These are phyloP conservation scores for Lasiodiplodia hormozganensis DNA, from an alignment of 2,329 filamentous ascomycete genomes.

Conservation along the genomic window DNA sequence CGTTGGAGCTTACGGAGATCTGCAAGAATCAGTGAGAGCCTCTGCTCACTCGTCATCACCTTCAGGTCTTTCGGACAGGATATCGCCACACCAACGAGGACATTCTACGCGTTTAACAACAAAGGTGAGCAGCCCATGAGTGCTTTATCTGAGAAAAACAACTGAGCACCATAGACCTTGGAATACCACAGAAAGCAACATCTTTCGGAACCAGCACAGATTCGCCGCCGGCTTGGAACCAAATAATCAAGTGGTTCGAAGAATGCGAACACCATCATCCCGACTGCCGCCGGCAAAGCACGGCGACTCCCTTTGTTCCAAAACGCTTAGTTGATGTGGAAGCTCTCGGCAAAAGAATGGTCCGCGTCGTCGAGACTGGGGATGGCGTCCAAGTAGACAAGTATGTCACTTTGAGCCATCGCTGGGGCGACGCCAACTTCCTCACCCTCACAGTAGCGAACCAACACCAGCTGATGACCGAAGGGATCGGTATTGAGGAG, in stretches of 20 bases:
- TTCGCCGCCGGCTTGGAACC: neutral
- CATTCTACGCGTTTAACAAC: neutral
- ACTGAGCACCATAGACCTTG: neutral
- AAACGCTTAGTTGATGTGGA: neutral
- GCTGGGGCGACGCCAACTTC: neutral
- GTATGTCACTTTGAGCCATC: neutral
- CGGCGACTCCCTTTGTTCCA: neutral
- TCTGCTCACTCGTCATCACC: neutral
- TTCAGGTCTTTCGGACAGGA: neutral
- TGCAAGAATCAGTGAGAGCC: neutral
- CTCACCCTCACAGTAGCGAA: neutral
- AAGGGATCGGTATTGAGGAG: neutral
- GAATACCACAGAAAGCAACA: neutral
- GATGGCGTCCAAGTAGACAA: neutral
- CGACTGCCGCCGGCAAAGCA: neutral
- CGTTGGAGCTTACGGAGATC: neutral
- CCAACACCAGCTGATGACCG: neutral
- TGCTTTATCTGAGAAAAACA: neutral
- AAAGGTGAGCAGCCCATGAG: neutral
- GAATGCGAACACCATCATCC: neutral
- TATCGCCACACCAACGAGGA: neutral
- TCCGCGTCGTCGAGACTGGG: neutral
- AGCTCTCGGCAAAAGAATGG: neutral
- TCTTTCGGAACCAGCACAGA: neutral
- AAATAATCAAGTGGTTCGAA: neutral